These are phyloP conservation scores for Chlorella sp. DNA, from an alignment of 139 green algal species.

Conservation along the genomic window DNA sequence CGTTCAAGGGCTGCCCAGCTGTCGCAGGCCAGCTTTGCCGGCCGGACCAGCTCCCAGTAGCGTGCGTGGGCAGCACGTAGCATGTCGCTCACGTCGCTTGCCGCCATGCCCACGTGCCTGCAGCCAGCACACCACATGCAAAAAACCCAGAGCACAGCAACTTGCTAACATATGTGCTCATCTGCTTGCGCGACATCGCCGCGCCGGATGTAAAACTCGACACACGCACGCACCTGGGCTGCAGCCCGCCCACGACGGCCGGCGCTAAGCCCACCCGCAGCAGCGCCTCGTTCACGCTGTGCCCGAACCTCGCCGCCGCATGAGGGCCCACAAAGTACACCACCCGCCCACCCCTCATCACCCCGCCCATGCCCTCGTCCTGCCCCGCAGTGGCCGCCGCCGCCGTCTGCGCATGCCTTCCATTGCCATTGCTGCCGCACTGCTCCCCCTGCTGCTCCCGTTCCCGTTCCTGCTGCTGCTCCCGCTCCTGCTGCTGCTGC, in stretches of 20 bases:
- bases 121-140: not conserved
- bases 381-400: no score
- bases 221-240: constrained; percentile 13
- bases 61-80: constrained; percentile 13
- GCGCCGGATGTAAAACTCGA: no score
- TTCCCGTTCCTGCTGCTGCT: no score
- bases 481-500: no score
- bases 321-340: constrained; percentile 17
- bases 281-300: constrained; percentile 15
- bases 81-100: not conserved
- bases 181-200: not conserved
- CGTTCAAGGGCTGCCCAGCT: not conserved
- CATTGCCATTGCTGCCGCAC: no score
- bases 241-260: constrained; percentile 13
- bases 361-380: no score
- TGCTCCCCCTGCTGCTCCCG: no score
- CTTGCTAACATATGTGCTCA: not conserved
- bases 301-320: not conserved
- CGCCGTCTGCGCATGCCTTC: no score
- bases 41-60: constrained; percentile 22
- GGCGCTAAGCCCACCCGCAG: constrained; percentile 17
- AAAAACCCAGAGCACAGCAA: not conserved
- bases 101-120: constrained; percentile 12
- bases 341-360: constrained; percentile 8
- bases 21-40: not conserved